Evolutionary conservation across 768 basidiomycete species (phyloP).

Genomic region (Leucocoprinus leucothites): DNA sequence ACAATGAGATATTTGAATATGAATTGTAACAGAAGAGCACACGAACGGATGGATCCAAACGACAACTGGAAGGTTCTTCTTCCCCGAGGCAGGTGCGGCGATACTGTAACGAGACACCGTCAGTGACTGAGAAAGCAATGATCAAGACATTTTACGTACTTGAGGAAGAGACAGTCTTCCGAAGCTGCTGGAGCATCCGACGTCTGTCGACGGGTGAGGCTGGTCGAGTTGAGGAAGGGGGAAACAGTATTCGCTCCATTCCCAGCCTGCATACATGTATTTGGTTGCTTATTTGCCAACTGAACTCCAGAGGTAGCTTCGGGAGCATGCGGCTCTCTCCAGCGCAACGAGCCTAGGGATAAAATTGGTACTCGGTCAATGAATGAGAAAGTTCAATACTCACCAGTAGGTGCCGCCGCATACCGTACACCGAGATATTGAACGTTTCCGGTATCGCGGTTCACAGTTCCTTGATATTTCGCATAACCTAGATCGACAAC

Average conservation of each 20-base stretch:
- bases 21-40: not conserved
- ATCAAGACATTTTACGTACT: conserved; percentile 18
- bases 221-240: not conserved
- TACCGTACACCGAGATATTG: conserved; percentile 44
- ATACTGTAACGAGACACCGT: conserved; percentile 22
- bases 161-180: conserved; percentile 41
- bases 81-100: conserved; percentile 28
- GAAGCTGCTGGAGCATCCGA: conserved; percentile 12
- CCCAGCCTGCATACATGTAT: not conserved
- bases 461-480: conserved; percentile 36
- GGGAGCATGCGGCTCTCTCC: conserved; percentile 10
- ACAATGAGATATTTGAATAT: not conserved
- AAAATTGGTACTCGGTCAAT: not conserved
- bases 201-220: not conserved
- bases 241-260: not conserved
- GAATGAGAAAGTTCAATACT: not conserved
- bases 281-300: conserved; percentile 1
- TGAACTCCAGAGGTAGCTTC: not conserved
- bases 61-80: conserved; percentile 31
- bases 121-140: too few relatives aligned
- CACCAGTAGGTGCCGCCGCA: conserved; percentile 47
- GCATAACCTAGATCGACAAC: conserved; percentile 44
- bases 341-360: conserved; percentile 7
- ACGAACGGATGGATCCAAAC: conserved; percentile 41
- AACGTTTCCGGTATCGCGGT: conserved; percentile 29